Percentiles rank a stretch among this genome's conserved stretches.
Conservation (phyloP, 371 early-diverging fungal species). For the Lichtheimia corymbifera region DNA sequence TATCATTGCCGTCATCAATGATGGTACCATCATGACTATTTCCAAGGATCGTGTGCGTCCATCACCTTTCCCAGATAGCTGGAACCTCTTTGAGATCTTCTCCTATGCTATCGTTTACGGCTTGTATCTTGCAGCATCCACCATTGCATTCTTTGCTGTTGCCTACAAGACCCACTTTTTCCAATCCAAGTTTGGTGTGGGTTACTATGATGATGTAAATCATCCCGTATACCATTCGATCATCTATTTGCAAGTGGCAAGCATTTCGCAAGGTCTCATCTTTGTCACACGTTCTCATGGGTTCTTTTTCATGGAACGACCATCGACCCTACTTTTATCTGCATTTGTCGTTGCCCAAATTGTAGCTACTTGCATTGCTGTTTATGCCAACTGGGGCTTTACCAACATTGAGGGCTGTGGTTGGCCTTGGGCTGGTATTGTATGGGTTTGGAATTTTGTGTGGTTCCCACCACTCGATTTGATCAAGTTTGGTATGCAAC, state of each 20-base stretch:
- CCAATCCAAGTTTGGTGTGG: conserved; percentile 37
- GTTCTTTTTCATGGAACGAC: conserved; percentile 54
- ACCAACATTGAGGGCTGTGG: conserved; percentile 54
- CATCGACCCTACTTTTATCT: conserved; percentile 42
- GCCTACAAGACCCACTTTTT: conserved; percentile 51
- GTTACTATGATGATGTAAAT: conserved; percentile 35
- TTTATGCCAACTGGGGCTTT: conserved; percentile 62
- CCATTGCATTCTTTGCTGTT: conserved; percentile 55
- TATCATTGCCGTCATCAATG: conserved; percentile 64
- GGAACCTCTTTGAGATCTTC: conserved; percentile 65
- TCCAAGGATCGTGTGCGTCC: conserved; percentile 62
- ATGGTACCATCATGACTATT: conserved; percentile 68
- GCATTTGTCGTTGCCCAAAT: conserved; percentile 61
- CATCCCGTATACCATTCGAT: conserved; percentile 48
- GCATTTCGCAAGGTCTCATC: conserved; percentile 56
- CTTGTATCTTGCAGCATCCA: conserved; percentile 58
- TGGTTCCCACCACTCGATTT: conserved; percentile 77
- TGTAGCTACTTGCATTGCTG: conserved; percentile 55
- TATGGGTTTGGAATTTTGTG: conserved; percentile 79
- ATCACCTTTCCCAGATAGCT: conserved; percentile 59
- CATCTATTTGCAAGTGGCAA: conserved; percentile 58
- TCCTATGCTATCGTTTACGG: conserved; percentile 59
- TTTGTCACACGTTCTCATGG: conserved; percentile 59
- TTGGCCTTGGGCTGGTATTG: conserved; percentile 61
- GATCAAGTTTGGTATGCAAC: conserved; percentile 74